Percentiles rank a stretch among this genome's conserved stretches.
phyloP scores from a whole-genome alignment of 2,329 filamentous ascomycete species.

The Fusarium nanum region DNA sequence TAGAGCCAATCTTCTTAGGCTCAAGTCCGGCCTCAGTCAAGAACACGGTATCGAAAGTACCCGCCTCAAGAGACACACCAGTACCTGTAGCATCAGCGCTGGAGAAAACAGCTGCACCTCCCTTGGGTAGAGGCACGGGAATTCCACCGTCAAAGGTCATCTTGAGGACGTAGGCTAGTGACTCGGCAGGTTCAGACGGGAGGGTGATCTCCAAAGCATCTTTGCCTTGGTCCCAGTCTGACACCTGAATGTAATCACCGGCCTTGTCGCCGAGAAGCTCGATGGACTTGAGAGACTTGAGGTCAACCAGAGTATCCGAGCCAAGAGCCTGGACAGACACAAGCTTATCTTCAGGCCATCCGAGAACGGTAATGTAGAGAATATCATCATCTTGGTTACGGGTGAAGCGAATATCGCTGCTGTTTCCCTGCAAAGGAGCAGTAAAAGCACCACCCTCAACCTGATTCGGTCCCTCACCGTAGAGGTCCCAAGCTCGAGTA shows the following conservation, averaged over 20 bases:
- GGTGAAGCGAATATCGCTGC: conserved; percentile 16
- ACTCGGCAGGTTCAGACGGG: background rate
- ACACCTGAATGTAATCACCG: background rate
- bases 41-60: conserved; percentile 6
- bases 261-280: conserved; percentile 6
- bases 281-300: conserved; percentile 1
- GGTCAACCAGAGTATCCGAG: background rate
- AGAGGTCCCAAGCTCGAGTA: conserved; percentile 16
- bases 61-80: conserved; percentile 2
- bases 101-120: background rate
- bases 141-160: background rate
- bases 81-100: background rate
- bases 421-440: conserved; percentile 2
- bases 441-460: conserved; percentile 19
- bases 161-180: conserved; percentile 7
- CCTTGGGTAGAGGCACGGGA: conserved; percentile 4
- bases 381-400: conserved; percentile 1
- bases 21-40: conserved; percentile 6
- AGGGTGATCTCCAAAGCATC: conserved; percentile 4
- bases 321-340: conserved; percentile 1
- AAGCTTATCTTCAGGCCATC: conserved; percentile 3
- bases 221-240: conserved; percentile 8
- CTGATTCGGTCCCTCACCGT: conserved; percentile 9
- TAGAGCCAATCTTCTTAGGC: background rate
- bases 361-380: conserved; percentile 14